phyloP scores from a whole-genome alignment of 169 alveolate species.

The Cryptosporidium tyzzeri region DNA sequence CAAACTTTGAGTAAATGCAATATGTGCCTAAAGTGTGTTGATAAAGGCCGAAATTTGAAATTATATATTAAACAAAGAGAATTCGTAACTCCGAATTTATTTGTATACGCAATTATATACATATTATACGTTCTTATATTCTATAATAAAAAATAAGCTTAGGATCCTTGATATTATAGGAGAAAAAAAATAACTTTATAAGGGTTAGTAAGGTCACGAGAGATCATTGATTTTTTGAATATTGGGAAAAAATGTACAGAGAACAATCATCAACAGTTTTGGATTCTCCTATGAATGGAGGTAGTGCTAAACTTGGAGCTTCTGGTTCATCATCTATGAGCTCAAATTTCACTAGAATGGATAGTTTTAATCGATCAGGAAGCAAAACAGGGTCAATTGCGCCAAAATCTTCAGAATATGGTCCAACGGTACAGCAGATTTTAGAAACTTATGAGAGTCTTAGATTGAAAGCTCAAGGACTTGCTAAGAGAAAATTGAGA shows the following conservation, averaged over 20 bases:
- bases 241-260: constrained; percentile 12
- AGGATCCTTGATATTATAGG: not conserved
- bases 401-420: constrained; percentile 22
- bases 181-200: not conserved
- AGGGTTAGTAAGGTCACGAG: not conserved
- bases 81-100: not conserved
- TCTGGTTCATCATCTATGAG: constrained; percentile 8
- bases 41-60: not conserved
- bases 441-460: constrained; percentile 36
- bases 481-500: constrained; percentile 59
- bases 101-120: not conserved
- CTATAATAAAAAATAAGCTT: not conserved
- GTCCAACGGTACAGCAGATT: constrained; percentile 58
- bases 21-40: not conserved
- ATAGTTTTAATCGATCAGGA: constrained; percentile 38
- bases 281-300: constrained; percentile 56
- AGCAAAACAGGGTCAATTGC: not conserved
- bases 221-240: not conserved
- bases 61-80: not conserved
- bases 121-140: not conserved
- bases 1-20: not conserved
- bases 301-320: not conserved
- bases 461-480: constrained; percentile 29
- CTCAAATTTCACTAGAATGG: constrained; percentile 19
- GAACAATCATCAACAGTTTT: constrained; percentile 8